Evolutionary conservation across 2,329 filamentous ascomycete genomes (phyloP), one percentile per base, ranked within the genome.

Genomic region (Arthrinium phaeospermum): DNA sequence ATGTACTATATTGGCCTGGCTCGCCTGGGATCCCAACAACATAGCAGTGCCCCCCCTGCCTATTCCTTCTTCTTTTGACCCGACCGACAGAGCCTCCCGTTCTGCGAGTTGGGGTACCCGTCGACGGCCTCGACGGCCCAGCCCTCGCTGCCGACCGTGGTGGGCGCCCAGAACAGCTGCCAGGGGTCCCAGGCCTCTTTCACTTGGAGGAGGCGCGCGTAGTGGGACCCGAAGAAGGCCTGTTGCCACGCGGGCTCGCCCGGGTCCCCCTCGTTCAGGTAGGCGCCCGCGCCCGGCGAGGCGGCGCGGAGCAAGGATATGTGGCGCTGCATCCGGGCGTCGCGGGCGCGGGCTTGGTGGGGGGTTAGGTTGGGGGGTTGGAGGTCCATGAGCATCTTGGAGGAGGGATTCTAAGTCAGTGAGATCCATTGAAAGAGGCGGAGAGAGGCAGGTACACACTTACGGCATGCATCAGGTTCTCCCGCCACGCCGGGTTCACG

Each of bases 181-280:
- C 80, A 74, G 0, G 85, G 81, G 77, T 89, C 89, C 76, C 83
- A 86, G 57, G 79, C 82, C 69, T 82, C 76, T 82, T 90, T 90
- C 24, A 90, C 81, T 4, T 70, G 46, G 30, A 82, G 73, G 61
- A 88, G 76, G 53, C 74, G 77, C 5, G 75, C 76, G 73, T 88
- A 88, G 68, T 87, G 86, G 8, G 57, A 41, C 1, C 87, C 87
- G 75, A 83, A 89, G 78, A 88, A 88, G 3, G 77, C 79, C 44
- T 82, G 76, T 75, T 86, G 80, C 75, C 81, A 89, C 71, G 85
- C 75, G 1, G 82, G 83, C 77, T 88, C 82, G 72, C 82, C 81
- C 57, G 86, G 84, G 76, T 89, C 85, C 2, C 82, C 85, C 80
- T 90, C 88, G 73, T 88, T 88, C 76, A 86, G 77, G 74, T 88